Conservation (phyloP, 371 early-diverging fungal species). For the Blastocladiella emersonii region DNA sequence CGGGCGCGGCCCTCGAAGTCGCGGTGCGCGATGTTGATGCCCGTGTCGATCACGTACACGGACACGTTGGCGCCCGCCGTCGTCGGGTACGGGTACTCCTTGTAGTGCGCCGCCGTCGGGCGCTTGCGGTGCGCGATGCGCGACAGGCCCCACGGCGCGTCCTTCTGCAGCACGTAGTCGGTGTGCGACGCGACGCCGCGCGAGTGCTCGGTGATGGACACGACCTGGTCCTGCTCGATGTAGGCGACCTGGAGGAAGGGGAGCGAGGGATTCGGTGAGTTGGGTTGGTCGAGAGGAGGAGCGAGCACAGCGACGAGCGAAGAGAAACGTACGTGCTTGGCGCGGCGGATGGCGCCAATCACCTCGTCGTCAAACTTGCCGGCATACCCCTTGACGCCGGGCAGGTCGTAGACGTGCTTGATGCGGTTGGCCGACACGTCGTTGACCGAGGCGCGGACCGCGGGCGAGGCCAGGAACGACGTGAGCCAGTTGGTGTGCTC, state of each 20-base stretch:
- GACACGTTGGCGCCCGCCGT: constrained; percentile 65
- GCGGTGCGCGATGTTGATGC: constrained; percentile 63
- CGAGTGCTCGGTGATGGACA: constrained; percentile 15
- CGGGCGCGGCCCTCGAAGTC: constrained; percentile 83
- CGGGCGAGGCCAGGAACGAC: constrained; percentile 19
- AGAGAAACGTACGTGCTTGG: not conserved
- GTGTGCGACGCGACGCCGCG: too few relatives aligned
- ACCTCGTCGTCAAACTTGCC: constrained; percentile 54
- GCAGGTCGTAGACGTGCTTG: constrained; percentile 47
- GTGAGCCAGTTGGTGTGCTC: constrained; percentile 25
- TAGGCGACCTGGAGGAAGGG: constrained; percentile 71
- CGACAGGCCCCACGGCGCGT: constrained; percentile 87
- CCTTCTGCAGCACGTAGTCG: constrained; percentile 34
- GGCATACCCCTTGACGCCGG: constrained; percentile 61
- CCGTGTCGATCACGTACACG: constrained; percentile 87
- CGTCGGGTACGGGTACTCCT: constrained; percentile 57
- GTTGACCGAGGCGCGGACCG: constrained; percentile 10
- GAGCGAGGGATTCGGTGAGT: too few relatives aligned
- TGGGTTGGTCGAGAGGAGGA: too few relatives aligned
- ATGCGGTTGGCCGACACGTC: constrained; percentile 37
- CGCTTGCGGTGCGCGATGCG: constrained; percentile 65
- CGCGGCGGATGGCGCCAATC: constrained; percentile 42
- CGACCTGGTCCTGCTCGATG: constrained; percentile 75
- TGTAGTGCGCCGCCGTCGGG: constrained; percentile 43
- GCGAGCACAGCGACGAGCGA: too few relatives aligned